Conservation (phyloP, 2,329 filamentous ascomycete genomes). For the Phialophora chinensis region DNA sequence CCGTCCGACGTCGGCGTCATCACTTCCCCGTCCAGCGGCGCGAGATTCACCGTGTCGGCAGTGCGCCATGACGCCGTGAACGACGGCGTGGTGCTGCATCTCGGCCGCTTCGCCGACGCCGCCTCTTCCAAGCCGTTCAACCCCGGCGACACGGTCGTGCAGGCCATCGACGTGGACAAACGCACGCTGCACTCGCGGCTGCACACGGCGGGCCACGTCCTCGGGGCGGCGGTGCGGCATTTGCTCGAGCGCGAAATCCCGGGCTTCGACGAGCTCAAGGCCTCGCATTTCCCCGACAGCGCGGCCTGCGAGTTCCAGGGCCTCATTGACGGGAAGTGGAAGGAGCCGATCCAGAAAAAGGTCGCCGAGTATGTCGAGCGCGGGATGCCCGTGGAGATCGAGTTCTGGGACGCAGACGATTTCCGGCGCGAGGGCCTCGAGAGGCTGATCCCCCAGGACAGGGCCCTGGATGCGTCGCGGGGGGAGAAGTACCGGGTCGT, state of each 20-base stretch:
- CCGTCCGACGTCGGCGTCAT: conserved; percentile 71
- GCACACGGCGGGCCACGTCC: conserved; percentile 76
- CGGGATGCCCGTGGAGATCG: conserved; percentile 65
- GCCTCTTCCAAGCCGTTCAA: conserved; percentile 44
- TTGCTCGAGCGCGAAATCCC: conserved; percentile 60
- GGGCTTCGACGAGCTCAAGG: conserved; percentile 70
- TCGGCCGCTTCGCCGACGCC: conserved; percentile 61
- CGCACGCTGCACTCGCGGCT: conserved; percentile 69
- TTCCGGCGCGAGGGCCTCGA: conserved; percentile 62
- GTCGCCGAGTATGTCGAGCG: conserved; percentile 64
- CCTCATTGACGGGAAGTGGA: conserved; percentile 68
- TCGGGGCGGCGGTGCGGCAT: conserved; percentile 69
- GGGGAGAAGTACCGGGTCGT: conserved; percentile 69
- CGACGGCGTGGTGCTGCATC: conserved; percentile 67
- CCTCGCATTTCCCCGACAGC: conserved; percentile 71
- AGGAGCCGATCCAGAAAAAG: conserved; percentile 65
- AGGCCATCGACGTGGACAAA: conserved; percentile 66
- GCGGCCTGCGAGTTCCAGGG: conserved; percentile 73
- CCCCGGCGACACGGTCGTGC: conserved; percentile 56
- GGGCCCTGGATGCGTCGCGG: conserved; percentile 49
- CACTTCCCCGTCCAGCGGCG: conserved; percentile 38
- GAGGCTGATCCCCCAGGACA: conserved; percentile 56
- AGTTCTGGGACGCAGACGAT: conserved; percentile 71
- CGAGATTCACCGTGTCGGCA: conserved; percentile 59
- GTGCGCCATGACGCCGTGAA: conserved; percentile 62